phyloP scores from a whole-genome alignment of 1,284 basidiomycete genomes.

The Heterobasidion irregulare region DNA sequence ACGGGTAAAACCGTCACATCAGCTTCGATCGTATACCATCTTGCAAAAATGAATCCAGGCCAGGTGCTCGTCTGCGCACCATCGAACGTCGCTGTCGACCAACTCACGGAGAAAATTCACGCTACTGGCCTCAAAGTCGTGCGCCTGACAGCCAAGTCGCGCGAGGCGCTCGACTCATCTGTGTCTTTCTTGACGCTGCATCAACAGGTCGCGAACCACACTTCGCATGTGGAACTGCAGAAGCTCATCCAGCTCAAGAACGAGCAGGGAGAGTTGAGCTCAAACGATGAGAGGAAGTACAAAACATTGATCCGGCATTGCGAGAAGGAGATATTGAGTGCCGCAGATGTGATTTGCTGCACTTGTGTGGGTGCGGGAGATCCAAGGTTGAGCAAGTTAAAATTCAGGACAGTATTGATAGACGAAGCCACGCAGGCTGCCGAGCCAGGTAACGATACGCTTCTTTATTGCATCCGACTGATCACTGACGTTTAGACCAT shows the following conservation, averaged over 20 bases:
- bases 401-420: conserved; percentile 97
- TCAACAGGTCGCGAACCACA: conserved; percentile 95
- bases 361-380: conserved; percentile 99
- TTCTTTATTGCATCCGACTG: not conserved
- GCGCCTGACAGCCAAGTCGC: conserved; percentile 93
- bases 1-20: conserved; percentile 99
- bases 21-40: conserved; percentile 98
- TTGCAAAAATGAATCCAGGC: conserved; percentile 99
- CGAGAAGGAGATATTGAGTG: conserved; percentile 93
- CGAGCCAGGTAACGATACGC: conserved; percentile 72
- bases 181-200: conserved; percentile 93
- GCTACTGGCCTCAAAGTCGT: conserved; percentile 96
- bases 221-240: conserved; percentile 90
- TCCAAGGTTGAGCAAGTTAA: conserved; percentile 90
- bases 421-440: conserved; percentile 99
- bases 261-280: conserved; percentile 94
- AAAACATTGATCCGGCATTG: conserved; percentile 92
- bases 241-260: conserved; percentile 97
- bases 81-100: conserved; percentile 99
- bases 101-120: conserved; percentile 98
- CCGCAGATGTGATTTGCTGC: conserved; percentile 97
- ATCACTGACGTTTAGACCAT: conserved; percentile 6
- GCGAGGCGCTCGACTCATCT: conserved; percentile 93
- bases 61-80: conserved; percentile 99
- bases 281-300: conserved; percentile 96